Conservation (phyloP, 2,329 filamentous ascomycete species). For the Furcasterigmium furcatum region DNA sequence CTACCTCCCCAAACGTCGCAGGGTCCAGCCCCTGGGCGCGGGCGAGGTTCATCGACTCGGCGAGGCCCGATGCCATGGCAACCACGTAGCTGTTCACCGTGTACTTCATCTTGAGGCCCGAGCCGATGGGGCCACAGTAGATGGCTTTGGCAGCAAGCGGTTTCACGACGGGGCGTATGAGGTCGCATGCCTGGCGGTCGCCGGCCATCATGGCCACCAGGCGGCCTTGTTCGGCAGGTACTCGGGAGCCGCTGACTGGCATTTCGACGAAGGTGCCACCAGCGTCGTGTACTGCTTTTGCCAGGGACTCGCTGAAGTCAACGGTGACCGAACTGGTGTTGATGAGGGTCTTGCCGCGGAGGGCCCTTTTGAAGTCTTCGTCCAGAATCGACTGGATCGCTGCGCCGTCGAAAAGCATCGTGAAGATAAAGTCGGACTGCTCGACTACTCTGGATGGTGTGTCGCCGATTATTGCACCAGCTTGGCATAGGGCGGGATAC, state of each 20-base stretch:
- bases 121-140: constrained; percentile 27
- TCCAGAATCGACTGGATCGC: constrained; percentile 19
- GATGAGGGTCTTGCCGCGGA: constrained; percentile 25
- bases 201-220: constrained; percentile 29
- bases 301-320: constrained; percentile 18
- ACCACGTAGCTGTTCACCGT: constrained; percentile 24
- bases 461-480: constrained; percentile 16
- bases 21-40: constrained; percentile 24
- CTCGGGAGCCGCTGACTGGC: constrained; percentile 29
- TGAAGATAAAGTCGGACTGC: constrained; percentile 24
- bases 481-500: constrained; percentile 15
- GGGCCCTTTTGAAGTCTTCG: constrained; percentile 15
- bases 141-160: constrained; percentile 23
- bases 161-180: constrained; percentile 17
- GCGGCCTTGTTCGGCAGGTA: constrained; percentile 25
- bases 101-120: constrained; percentile 26
- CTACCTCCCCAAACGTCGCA: constrained; percentile 20
- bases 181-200: constrained; percentile 16
- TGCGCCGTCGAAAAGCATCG: constrained; percentile 23
- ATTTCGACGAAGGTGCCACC: constrained; percentile 27
- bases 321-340: constrained; percentile 25
- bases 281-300: constrained; percentile 13
- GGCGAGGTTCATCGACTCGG: constrained; percentile 27
- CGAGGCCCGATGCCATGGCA: constrained; percentile 23
- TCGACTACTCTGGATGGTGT: constrained; percentile 18